Conservation (phyloP, 345 rosid species). For the Salix exigua region DNA sequence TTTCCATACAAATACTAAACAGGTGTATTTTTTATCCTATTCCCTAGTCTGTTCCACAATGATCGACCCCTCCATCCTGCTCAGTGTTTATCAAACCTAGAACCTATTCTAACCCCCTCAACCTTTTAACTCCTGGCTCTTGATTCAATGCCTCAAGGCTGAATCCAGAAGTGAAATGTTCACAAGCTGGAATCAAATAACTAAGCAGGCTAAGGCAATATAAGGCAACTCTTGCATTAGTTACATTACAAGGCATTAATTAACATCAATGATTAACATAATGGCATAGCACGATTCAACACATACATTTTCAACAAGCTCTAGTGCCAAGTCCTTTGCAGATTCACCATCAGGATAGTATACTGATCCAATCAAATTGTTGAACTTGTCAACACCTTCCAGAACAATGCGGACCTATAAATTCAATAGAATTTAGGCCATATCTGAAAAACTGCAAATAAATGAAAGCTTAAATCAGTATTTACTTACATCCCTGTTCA, state of each 20-base stretch:
- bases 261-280: not conserved
- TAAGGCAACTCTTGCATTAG: not conserved
- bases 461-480: not conserved
- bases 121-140: not conserved
- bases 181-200: not conserved
- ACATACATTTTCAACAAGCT: conserved; percentile 84
- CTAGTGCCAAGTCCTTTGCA: conserved; percentile 82
- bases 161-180: not conserved
- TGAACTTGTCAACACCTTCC: conserved; percentile 93
- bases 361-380: conserved; percentile 90
- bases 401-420: conserved; percentile 90
- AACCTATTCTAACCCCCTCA: not conserved
- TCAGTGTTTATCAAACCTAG: not conserved
- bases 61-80: not conserved
- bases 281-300: not conserved
- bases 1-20: no score
- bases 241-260: not conserved
- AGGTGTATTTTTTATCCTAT: not conserved
- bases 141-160: not conserved
- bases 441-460: not conserved
- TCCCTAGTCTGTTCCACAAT: not conserved
- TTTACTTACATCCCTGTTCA: conserved; percentile 75
- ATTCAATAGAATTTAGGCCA: conserved; percentile 5
- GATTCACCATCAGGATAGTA: conserved; percentile 84
- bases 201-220: not conserved